Conservation (phyloP, 2,329 filamentous ascomycete genomes). For the Penicillium sp. region DNA sequence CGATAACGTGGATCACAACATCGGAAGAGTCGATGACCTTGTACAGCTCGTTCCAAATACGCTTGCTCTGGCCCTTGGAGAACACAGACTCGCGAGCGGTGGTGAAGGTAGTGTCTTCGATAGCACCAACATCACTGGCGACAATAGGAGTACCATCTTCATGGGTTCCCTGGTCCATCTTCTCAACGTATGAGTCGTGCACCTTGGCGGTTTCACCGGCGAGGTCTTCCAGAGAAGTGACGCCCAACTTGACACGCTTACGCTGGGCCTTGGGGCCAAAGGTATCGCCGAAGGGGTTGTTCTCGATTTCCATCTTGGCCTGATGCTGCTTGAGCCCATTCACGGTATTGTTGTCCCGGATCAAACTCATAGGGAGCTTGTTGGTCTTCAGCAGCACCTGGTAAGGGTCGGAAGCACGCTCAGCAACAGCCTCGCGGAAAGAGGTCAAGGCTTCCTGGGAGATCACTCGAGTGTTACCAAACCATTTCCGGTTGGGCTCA, state of each 20-base stretch:
- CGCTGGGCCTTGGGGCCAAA: conserved; percentile 93
- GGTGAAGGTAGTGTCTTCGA: conserved; percentile 45
- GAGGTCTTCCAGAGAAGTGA: conserved; percentile 78
- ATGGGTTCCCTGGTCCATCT: conserved; percentile 75
- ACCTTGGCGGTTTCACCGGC: conserved; percentile 77
- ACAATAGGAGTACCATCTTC: conserved; percentile 70
- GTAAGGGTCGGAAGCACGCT: conserved; percentile 87
- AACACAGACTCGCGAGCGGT: conserved; percentile 84
- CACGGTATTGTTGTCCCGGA: conserved; percentile 73
- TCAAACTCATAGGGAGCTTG: conserved; percentile 94
- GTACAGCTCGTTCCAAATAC: conserved; percentile 96
- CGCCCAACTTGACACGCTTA: conserved; percentile 87
- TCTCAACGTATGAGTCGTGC: conserved; percentile 78
- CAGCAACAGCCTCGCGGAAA: conserved; percentile 89
- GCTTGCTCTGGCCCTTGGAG: conserved; percentile 89
- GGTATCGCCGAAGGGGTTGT: conserved; percentile 79
- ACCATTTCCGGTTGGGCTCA: conserved; percentile 97
- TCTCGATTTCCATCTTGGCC: conserved; percentile 91
- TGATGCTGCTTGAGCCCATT: conserved; percentile 90
- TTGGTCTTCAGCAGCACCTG: conserved; percentile 94
- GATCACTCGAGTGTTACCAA: conserved; percentile 89
- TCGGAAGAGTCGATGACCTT: conserved; percentile 96
- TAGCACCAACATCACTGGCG: conserved; percentile 53
- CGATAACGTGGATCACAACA: conserved; percentile 91
- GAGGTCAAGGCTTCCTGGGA: conserved; percentile 83